Conservation (phyloP, 2,329 filamentous ascomycete genomes). For the Diaporthe sp. region DNA sequence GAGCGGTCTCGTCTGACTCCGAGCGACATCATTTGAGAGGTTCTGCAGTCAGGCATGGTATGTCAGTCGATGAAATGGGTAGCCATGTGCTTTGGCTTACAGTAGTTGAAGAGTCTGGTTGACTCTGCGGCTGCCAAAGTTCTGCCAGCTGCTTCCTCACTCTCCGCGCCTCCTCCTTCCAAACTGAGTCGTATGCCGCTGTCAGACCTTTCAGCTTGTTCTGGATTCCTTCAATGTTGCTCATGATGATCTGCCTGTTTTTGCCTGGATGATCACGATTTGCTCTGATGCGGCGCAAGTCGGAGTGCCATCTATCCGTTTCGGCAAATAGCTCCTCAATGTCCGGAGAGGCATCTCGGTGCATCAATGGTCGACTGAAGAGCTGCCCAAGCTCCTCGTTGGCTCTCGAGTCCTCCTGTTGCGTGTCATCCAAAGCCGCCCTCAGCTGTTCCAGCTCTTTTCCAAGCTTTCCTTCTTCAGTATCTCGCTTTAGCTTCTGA, state of each 20-base stretch:
- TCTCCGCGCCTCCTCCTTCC: neutral
- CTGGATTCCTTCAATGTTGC: neutral
- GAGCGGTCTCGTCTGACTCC: neutral
- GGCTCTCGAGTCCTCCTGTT: neutral
- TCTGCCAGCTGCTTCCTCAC: neutral
- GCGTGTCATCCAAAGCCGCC: neutral
- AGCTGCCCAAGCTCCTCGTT: neutral
- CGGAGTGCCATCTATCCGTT: neutral
- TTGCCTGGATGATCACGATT: neutral
- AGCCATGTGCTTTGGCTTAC: neutral
- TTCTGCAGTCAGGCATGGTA: neutral
- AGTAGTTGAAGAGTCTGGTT: no score
- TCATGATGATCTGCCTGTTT: neutral
- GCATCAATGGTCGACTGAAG: neutral
- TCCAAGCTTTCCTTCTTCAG: neutral
- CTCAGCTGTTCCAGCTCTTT: neutral
- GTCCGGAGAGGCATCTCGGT: neutral
- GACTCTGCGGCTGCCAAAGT: neutral
- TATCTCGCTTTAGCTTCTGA: neutral
- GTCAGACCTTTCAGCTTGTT: neutral
- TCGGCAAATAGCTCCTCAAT: neutral
- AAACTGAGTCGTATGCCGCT: neutral
- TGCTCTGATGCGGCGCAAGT: neutral
- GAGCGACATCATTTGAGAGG: neutral
- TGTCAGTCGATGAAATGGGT: neutral